phyloP scores from a whole-genome alignment of 2,329 filamentous ascomycete species.

The Cladophialophora psammophila region DNA sequence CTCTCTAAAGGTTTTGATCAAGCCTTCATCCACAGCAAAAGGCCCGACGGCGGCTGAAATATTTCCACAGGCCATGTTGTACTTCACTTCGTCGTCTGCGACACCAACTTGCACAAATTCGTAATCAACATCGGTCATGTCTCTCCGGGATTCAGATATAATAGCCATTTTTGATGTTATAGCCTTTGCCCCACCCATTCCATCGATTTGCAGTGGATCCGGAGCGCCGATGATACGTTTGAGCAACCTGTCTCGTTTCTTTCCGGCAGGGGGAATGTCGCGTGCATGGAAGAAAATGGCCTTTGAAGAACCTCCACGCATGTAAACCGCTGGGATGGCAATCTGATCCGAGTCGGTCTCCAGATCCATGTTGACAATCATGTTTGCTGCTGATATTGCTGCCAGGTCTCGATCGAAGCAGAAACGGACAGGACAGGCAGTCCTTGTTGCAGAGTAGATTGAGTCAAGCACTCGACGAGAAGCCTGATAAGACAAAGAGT shows the following conservation, averaged over 20 bases:
- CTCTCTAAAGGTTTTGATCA: too few relatives aligned
- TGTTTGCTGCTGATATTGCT: too few relatives aligned
- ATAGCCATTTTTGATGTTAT: constrained; percentile 75
- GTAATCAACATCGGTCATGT: constrained; percentile 70
- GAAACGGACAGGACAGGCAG: too few relatives aligned
- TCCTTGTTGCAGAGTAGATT: too few relatives aligned
- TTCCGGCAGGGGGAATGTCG: constrained; percentile 50
- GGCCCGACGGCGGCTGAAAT: too few relatives aligned
- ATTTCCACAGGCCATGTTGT: too few relatives aligned
- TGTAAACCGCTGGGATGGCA: neutral
- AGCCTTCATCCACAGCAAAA: too few relatives aligned
- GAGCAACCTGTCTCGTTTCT: constrained; percentile 20
- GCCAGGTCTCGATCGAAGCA: too few relatives aligned
- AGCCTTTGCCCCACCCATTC: constrained; percentile 72
- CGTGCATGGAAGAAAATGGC: neutral
- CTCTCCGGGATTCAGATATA: constrained; percentile 59
- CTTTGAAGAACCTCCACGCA: neutral
- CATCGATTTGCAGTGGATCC: constrained; percentile 71
- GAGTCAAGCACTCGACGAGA: too few relatives aligned
- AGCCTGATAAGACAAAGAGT: too few relatives aligned
- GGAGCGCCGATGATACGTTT: constrained; percentile 33
- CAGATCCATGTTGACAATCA: too few relatives aligned
- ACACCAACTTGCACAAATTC: constrained; percentile 75
- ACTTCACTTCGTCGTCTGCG: constrained; percentile 58
- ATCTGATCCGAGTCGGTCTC: too few relatives aligned